phyloP scores from a whole-genome alignment of 352 stramenopile species.

The Globisporangium parvum region DNA sequence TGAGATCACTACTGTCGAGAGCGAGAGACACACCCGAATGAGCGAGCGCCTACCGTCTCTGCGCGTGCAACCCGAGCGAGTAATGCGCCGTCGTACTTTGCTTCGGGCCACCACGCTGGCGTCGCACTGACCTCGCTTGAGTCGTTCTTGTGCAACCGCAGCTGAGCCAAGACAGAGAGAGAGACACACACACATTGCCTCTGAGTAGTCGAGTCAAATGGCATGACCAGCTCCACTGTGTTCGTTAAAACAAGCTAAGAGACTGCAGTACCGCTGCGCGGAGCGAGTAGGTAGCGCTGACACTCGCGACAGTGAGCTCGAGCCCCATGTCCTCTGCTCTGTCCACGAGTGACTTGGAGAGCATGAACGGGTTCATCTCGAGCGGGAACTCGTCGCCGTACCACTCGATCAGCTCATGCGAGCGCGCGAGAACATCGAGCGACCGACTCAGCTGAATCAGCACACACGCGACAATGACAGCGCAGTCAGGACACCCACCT shows the following conservation, averaged over 20 bases:
- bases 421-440: slow-evolving; percentile 37
- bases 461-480: neutral
- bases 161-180: slow-evolving; percentile 10
- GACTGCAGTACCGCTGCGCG: slow-evolving; percentile 22
- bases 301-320: slow-evolving; percentile 6
- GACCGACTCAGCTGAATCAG: slow-evolving; percentile 32
- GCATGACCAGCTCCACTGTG: no score
- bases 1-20: neutral
- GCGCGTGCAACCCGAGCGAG: slow-evolving; percentile 27
- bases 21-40: neutral
- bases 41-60: slow-evolving; percentile 25
- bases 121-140: slow-evolving; percentile 1
- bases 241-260: no score
- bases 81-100: slow-evolving; percentile 29
- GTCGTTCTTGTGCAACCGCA: slow-evolving; percentile 27
- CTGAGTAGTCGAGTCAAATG: slow-evolving; percentile 3
- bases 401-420: slow-evolving; percentile 44
- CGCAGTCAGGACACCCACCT: no score
- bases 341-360: slow-evolving; percentile 38
- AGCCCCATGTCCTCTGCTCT: slow-evolving; percentile 32
- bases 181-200: neutral
- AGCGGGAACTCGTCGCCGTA: slow-evolving; percentile 73
- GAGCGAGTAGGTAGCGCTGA: slow-evolving; percentile 16
- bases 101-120: slow-evolving; percentile 58
- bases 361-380: slow-evolving; percentile 63